These are phyloP conservation scores for Fusarium veterinarium DNA, from an alignment of 2,329 filamentous ascomycete species.

Conservation along the genomic window DNA sequence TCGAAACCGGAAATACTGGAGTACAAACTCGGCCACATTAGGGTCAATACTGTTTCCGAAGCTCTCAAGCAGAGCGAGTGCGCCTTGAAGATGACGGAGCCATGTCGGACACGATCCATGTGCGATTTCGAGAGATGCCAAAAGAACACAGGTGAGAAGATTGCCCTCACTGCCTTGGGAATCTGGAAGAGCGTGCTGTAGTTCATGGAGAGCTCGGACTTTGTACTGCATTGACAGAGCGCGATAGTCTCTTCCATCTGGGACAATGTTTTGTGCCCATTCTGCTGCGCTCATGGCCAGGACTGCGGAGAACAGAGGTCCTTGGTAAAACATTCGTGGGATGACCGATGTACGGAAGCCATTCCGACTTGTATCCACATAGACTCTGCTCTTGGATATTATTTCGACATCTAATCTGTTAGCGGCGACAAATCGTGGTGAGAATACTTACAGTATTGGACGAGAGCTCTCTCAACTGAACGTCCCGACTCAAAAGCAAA, in stretches of 20 bases:
- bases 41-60: slow-evolving; percentile 27
- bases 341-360: slow-evolving; percentile 39
- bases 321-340: slow-evolving; percentile 31
- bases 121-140: slow-evolving; percentile 41
- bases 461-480: slow-evolving; percentile 27
- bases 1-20: slow-evolving; percentile 42
- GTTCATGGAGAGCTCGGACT: slow-evolving; percentile 32
- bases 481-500: slow-evolving; percentile 12
- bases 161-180: slow-evolving; percentile 31
- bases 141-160: slow-evolving; percentile 38
- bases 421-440: neutral
- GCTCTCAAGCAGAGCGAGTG: slow-evolving; percentile 39
- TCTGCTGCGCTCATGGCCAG: slow-evolving; percentile 42
- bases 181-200: slow-evolving; percentile 28
- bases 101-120: slow-evolving; percentile 37
- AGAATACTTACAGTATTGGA: slow-evolving; percentile 38
- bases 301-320: slow-evolving; percentile 35
- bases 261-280: slow-evolving; percentile 34
- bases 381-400: slow-evolving; percentile 40
- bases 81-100: slow-evolving; percentile 40
- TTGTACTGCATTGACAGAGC: slow-evolving; percentile 40
- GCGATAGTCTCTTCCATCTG: slow-evolving; percentile 35
- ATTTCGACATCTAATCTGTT: slow-evolving; percentile 35
- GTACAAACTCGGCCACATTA: slow-evolving; percentile 33
- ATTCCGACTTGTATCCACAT: slow-evolving; percentile 38